Evolutionary conservation across 2,329 filamentous ascomycete genomes (phyloP), one percentile per base, ranked within the genome.

Genomic region (Leptosphaerulina australis): DNA sequence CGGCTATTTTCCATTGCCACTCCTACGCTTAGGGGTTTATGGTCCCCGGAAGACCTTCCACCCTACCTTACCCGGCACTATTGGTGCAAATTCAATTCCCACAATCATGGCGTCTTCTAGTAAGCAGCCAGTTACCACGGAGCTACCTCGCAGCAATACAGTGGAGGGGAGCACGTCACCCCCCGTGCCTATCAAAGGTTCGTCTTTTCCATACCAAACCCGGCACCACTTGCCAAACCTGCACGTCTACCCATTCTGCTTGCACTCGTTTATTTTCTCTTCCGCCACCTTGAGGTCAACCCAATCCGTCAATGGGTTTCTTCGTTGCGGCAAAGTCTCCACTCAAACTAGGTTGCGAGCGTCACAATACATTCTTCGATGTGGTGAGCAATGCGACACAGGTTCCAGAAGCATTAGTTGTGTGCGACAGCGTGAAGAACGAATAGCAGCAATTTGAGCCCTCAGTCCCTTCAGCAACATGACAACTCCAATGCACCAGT

Each of bases 101-200:
- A 40, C 39, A 25, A 34, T 28, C 38, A 71, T 71, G 67, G 53
- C 67, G 2, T 54, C 62, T 44, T 55, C 62, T 58, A 69, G 64
- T 66, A 56, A 58, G 41, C 62, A 56, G 58, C 55, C 60, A 37
- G 47, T 55, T 24, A 41, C 59, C 24, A 40, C 58, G 51, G 49
- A 56, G 36, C 44, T 44, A 30, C 33, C 53, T 33, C 56, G 39
- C 53, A 50, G 48, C 50, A 54, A 45, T 40, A 52, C 52, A 31
- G 52, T 56, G 43, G 63, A 65, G n/a, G 63, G 55, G 34, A 59
- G 58, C 55, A 50, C 56, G 50, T 70, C 69, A 56, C 63, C 67
- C 33, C 64, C 56, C 50, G 40, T 59, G 21, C 36, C 50, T 41
- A 50, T 58, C 35, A 72, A 72, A 66, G 64, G 69, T 71, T 57